Percentiles rank a stretch among this genome's conserved stretches.
phyloP scores from a whole-genome alignment of 805 yeast species.

The Metschnikowia kunwiensis region DNA sequence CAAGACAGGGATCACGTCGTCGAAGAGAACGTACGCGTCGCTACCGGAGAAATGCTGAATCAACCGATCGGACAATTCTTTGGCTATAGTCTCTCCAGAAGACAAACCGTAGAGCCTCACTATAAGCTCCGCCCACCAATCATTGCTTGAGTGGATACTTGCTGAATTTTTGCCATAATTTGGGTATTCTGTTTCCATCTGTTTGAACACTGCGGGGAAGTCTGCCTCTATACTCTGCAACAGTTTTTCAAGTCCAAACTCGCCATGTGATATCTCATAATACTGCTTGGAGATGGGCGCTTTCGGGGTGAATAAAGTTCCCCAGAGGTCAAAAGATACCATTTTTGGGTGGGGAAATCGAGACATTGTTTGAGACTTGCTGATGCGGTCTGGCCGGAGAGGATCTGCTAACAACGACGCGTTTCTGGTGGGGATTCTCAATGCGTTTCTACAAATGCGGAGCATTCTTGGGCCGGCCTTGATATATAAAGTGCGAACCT shows the following conservation, averaged over 20 bases:
- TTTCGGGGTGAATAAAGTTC: conserved; percentile 59
- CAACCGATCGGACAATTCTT: conserved; percentile 43
- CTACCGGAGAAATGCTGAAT: conserved; percentile 46
- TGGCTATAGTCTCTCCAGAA: conserved; percentile 21
- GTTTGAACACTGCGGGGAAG: conserved; percentile 33
- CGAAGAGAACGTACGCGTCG: conserved; percentile 51
- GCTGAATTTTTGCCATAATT: conserved; percentile 54
- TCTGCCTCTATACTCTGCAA: conserved; percentile 23
- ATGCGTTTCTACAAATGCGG: no score
- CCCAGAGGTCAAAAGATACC: conserved; percentile 66
- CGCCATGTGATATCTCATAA: conserved; percentile 39
- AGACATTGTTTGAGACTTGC: conserved; percentile 14
- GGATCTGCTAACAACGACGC: conserved; percentile 14
- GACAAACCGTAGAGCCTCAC: conserved; percentile 40
- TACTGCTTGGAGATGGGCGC: conserved; percentile 55
- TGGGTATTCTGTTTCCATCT: conserved; percentile 44
- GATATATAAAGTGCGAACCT: no score
- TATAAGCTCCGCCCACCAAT: conserved; percentile 62
- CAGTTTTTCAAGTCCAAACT: conserved; percentile 40
- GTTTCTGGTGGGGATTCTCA: conserved; percentile 2
- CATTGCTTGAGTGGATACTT: conserved; percentile 23
- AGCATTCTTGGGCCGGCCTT: no score
- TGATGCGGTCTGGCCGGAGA: conserved; percentile 14
- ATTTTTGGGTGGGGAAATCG: conserved; percentile 42
- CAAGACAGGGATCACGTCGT: conserved; percentile 52